Conservation (phyloP, 2,329 filamentous ascomycete species). For the Clathrospora elynae region DNA sequence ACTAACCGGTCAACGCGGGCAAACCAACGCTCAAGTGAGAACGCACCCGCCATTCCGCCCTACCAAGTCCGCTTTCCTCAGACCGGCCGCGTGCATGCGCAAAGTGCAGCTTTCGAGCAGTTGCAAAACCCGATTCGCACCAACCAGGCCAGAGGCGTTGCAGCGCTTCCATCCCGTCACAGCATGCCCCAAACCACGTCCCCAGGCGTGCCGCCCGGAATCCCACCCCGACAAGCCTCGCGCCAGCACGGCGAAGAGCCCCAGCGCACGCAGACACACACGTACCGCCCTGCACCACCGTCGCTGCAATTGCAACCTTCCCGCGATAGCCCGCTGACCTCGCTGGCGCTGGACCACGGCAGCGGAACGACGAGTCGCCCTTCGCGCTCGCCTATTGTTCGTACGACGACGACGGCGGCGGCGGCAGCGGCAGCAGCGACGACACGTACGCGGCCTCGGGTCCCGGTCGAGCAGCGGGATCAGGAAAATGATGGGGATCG, state of each 20-base stretch:
- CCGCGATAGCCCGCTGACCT: constrained; percentile 6
- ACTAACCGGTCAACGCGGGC: constrained; percentile 7
- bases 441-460: constrained; percentile 17
- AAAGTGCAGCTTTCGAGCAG: constrained; percentile 23
- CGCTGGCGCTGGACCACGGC: constrained; percentile 18
- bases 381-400: constrained; percentile 13
- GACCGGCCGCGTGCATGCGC: constrained; percentile 20
- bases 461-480: constrained; percentile 32
- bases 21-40: constrained; percentile 32
- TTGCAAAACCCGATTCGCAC: constrained; percentile 16
- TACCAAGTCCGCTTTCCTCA: constrained; percentile 1
- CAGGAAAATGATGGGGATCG: constrained; percentile 44
- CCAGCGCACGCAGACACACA: constrained; percentile 2
- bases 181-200: constrained; percentile 17
- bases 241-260: constrained; percentile 5
- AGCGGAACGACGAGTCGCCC: constrained; percentile 19
- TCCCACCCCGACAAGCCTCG: constrained; percentile 10
- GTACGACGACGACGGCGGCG: neutral
- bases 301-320: constrained; percentile 6
- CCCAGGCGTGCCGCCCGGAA: constrained; percentile 8
- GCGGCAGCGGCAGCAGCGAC: constrained; percentile 1
- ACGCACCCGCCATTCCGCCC: constrained; percentile 16
- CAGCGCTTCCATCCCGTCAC: constrained; percentile 9
- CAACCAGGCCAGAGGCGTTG: constrained; percentile 8
- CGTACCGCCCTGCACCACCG: constrained; percentile 3